These are phyloP conservation scores for Xylariaceae sp. DNA, from an alignment of 2,329 filamentous ascomycete genomes.

Conservation along the genomic window DNA sequence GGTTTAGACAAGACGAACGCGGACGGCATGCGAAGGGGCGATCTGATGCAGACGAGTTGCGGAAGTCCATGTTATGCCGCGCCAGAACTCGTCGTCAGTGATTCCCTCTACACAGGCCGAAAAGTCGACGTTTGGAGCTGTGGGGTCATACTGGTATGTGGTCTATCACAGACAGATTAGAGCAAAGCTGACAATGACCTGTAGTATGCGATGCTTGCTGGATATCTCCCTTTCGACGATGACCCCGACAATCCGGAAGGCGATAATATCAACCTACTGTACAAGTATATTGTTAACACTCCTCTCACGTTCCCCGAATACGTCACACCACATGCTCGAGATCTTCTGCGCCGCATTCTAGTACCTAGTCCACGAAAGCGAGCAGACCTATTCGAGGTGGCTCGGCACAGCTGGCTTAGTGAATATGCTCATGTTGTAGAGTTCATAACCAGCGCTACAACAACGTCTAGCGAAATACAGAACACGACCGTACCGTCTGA, in stretches of 20 bases:
- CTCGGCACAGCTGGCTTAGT: conserved; percentile 95
- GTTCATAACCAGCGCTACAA: conserved; percentile 95
- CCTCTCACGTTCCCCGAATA: conserved; percentile 98
- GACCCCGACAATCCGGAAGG: conserved; percentile 97
- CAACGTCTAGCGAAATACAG: conserved; percentile 79
- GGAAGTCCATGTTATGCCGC: conserved; percentile 97
- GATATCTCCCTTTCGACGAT: conserved; percentile 96
- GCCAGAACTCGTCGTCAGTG: conserved; percentile 93
- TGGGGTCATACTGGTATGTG: conserved; percentile 88
- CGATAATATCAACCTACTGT: conserved; percentile 97
- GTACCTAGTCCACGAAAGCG: conserved; percentile 93
- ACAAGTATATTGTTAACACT: conserved; percentile 98
- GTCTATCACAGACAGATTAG: conserved; percentile 13
- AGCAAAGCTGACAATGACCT: conserved; percentile 17
- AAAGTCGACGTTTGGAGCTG: conserved; percentile 99
- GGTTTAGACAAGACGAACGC: conserved; percentile 77
- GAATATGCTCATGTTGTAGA: conserved; percentile 96
- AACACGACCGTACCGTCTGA: conserved; percentile 67
- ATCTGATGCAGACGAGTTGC: conserved; percentile 98
- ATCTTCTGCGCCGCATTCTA: conserved; percentile 86
- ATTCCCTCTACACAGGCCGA: conserved; percentile 92
- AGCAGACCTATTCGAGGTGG: conserved; percentile 95
- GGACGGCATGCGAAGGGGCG: conserved; percentile 77
- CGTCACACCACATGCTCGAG: conserved; percentile 92
- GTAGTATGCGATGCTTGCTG: conserved; percentile 98